A percentile compares a stretch with the other conserved stretches of the same genome.
These are phyloP conservation scores for Colletotrichum sp. DNA, from an alignment of 2,329 filamentous ascomycete genomes.

Conservation along the genomic window DNA sequence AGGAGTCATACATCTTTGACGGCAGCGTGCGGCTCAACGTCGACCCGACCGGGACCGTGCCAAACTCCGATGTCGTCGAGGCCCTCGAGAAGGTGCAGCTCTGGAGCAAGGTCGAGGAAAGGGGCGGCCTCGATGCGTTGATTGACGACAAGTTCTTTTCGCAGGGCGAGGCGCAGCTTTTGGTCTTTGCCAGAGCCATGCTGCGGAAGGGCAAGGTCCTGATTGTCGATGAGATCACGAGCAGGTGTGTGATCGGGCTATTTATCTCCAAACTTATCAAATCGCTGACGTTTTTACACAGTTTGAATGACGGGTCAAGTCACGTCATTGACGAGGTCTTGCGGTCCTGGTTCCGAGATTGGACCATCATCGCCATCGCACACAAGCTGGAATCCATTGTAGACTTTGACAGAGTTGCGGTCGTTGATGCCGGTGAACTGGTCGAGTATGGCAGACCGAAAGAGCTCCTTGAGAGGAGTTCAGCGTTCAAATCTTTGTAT, in stretches of 20 bases:
- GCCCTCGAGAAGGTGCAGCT: conserved; percentile 52
- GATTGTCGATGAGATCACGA: conserved; percentile 47
- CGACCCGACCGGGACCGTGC: conserved; percentile 42
- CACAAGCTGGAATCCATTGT: conserved; percentile 41
- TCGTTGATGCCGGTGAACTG: conserved; percentile 53
- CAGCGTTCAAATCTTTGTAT: conserved; percentile 6
- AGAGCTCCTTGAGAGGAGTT: not conserved
- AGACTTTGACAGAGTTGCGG: conserved; percentile 53
- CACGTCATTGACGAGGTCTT: conserved; percentile 19
- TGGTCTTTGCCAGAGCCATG: conserved; percentile 51
- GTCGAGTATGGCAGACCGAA: conserved; percentile 38
- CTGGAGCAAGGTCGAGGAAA: conserved; percentile 41
- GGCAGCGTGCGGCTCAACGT: conserved; percentile 52
- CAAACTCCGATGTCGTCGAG: conserved; percentile 44
- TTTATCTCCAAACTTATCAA: too few relatives aligned
- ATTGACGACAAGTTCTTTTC: conserved; percentile 38
- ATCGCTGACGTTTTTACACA: not conserved
- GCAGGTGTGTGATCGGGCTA: conserved; percentile 26
- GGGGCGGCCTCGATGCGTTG: conserved; percentile 38
- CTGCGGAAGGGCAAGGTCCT: conserved; percentile 42
- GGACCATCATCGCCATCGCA: conserved; percentile 49
- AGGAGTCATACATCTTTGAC: conserved; percentile 55
- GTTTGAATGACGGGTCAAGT: conserved; percentile 22
- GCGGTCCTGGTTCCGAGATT: conserved; percentile 25
- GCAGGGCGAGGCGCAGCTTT: conserved; percentile 53